Base-by-base conservation (phyloP, 495 filamentous ascomycete genomes). In the Chlorociboria aeruginascens region DNA sequence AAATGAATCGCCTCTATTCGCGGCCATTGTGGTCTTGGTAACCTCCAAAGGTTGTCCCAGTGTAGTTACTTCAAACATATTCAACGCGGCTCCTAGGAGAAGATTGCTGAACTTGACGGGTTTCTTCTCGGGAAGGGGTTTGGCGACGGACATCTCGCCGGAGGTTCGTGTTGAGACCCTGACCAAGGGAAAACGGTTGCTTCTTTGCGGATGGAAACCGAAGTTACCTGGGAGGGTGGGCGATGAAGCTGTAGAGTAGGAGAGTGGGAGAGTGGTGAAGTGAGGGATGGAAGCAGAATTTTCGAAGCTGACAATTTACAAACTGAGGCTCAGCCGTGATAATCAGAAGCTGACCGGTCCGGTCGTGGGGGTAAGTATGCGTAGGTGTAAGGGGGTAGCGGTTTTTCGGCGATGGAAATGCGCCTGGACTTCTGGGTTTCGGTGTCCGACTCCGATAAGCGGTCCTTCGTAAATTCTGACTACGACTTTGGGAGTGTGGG, bases 61-160 rank as follows among this genome's bases (percentile, higher is more conserved):
- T 32, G 87, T 82, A 51, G 87, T 93, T 63, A 94, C 89, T 71
- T 79, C 84, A 61, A 60, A 54, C 82, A 98, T 74, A 73, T 98
- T 97, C 69, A 98, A 74, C 40, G 90, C 90, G 60, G 87, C 93
- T 55, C 92, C 92, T 61, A 98, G 76, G 60, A 98, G 73, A 76
- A 98, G 69, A 70, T 97, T 98, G 72, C 88, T 95, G 78, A 97
- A 97, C 79, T 95, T 97, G 76, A 98, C 81, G 52, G 93, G 93
- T 79, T 98, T 97, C 84, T 96, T 97, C 83, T 95, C 89, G 2
- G 49, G 52, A 39, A 51, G 33, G 58, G 89, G 71, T 70, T 65
- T 73, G 61, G 58, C 61, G 49, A 70, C 64, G 61, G 77, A 76
- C 79, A 82, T 82, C 61, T 45, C 49, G 67, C 63, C 66, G 64